Base-by-base conservation (phyloP, 495 filamentous ascomycete genomes). In the Hypoxylon trugodes region DNA sequence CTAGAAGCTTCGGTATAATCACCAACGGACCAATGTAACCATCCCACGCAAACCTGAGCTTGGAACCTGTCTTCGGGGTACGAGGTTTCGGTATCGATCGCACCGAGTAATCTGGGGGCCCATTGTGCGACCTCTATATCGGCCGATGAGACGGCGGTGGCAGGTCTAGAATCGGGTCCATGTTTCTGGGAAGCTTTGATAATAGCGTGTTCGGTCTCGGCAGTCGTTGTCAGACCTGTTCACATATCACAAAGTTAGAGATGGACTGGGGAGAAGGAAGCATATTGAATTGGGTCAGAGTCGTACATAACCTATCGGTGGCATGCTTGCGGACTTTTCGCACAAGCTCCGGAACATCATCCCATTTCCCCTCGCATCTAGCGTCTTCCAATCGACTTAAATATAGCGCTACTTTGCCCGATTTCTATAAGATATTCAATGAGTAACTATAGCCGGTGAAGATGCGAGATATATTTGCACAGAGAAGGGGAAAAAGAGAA, bases 281-380 rank as follows among this genome's bases (percentile, higher is more conserved):
- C 21, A 48, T 3, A 35, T 3, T 12, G 12, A 15, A 53, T 32
- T 50, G 30, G 2, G 40, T 22, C 60, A 60, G 66, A 38, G 50
- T 71, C 83, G 57, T 87, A 97, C 95, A 97, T 72, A 83, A 84
- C 69, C 89, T 87, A 26, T 93, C 87, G 40, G 92, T 89, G 59
- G 92, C 91, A 84, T 98, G 94, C 70, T 98, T 97, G 67, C 86
- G 89, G 59, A 97, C 84, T 76, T 98, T 98, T 65, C 92, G 85
- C 65, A 90, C 86, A 59, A 96, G 80, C 77, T 97, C 95, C 24
- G 89, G 90, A n/a, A 97, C 83, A 24, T 90, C 90, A 59, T 90
- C 83, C 95, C 95, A 98, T 69, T 84, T 87, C 24, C 91, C 92
- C 69, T 93, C 86, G 71, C 90, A 95, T 56, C 95, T 89, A 63